Evolutionary conservation across 2,329 filamentous ascomycete species (phyloP), one percentile per base, ranked within the genome.

Genomic region (Pezicula neosporulosa): DNA sequence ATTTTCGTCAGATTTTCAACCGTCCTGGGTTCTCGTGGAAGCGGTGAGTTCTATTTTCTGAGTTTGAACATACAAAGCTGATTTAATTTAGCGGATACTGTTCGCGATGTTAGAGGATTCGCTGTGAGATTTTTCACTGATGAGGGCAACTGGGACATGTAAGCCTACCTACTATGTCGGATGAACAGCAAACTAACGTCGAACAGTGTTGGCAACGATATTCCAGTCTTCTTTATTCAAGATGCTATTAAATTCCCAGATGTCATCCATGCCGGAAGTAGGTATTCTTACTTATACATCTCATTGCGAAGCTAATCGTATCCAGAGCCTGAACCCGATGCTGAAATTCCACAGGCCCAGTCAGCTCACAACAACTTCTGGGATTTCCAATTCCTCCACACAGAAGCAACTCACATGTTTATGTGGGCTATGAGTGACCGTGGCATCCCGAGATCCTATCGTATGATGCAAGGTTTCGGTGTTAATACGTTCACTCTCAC

Each of bases 381-480:
- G 86, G 87, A 91, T 62, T 90, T 90, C 59, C 74, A 80, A 38
- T 85, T 74, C 56, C 68, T 85, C 55, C 83, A 90, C 60, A 73
- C 81, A 0, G 87, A 93, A 65, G 80, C 86, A 0, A 89, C 86
- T 0, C 87, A 91, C 66, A 90, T 90, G 85, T 87, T 81, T 59
- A 82, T 89, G 76, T 92, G 88, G 87, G 73, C 83, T 28, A 89
- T 90, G 84, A 87, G 82, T 8, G 89, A 91, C 64, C 78, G 87
- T 27, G 76, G 77, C 0, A 90, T 90, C 50, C 88, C 88, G 1
- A 80, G 86, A 2, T 89, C 85, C 0, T 91, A 78, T 69, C 83
- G 89, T 21, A 91, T 91, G 87, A 91, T 93, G 86, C 87, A 93
- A 59, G 89, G 89, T 0, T 93, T 92, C 51, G 88, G 89, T 49